A percentile compares a stretch with the other conserved stretches of the same genome.
These are phyloP conservation scores for Chlorella ohadii DNA, from an alignment of 139 green algal species.

Conservation along the genomic window DNA sequence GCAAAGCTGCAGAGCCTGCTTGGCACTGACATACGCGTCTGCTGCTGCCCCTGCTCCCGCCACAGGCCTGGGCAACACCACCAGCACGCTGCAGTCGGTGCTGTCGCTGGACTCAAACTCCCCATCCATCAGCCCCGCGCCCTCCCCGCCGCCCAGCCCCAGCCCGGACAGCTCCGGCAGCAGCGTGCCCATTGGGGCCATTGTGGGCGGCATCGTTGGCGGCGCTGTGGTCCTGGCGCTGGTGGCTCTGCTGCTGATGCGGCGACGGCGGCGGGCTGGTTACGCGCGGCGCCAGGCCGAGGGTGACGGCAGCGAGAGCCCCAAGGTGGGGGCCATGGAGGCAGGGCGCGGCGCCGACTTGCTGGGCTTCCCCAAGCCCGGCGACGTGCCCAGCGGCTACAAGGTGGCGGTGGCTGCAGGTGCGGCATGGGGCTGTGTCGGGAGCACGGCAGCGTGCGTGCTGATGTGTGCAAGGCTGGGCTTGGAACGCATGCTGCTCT, in stretches of 20 bases:
- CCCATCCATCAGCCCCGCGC: neutral
- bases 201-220: conserved; percentile 28
- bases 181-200: conserved; percentile 15
- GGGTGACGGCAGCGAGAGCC: neutral
- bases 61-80: conserved; percentile 7
- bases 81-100: neutral
- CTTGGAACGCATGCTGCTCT: neutral
- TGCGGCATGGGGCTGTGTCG: neutral
- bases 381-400: neutral
- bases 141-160: neutral
- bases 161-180: neutral
- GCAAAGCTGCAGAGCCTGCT: too few species aligned
- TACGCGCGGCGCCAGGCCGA: neutral
- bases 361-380: conserved; percentile 3
- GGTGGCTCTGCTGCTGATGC: neutral
- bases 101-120: neutral
- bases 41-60: too few species aligned
- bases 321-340: conserved; percentile 35
- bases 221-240: neutral
- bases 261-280: neutral
- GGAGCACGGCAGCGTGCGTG: too few species aligned
- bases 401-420: conserved; percentile 9
- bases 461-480: too few species aligned
- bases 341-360: neutral
- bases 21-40: too few species aligned